A percentile compares a stretch with the other conserved stretches of the same genome.
Conservation (phyloP, 1,284 basidiomycete species). For the Ganoderma multipileum region DNA sequence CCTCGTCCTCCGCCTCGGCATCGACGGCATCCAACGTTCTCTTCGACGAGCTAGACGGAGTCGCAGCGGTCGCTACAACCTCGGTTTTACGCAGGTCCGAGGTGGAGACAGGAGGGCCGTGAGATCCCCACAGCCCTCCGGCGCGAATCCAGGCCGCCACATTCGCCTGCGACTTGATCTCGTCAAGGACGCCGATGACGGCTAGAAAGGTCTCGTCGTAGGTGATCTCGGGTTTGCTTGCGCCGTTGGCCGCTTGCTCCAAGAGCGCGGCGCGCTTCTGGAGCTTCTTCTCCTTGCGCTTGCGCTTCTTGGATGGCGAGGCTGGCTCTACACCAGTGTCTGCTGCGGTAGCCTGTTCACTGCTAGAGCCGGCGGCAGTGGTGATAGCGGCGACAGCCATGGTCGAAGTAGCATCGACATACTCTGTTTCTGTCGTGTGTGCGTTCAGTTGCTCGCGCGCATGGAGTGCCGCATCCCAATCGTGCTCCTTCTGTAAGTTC, state of each 20-base stretch:
- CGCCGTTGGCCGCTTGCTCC: conserved; percentile 10
- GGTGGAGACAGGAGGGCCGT: conserved; percentile 7
- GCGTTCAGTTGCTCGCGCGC: conserved; percentile 24
- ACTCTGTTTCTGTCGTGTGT: conserved; percentile 5
- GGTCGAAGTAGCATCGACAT: background rate
- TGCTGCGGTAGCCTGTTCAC: background rate
- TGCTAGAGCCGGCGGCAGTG: background rate
- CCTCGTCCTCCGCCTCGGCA: background rate
- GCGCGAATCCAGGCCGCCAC: conserved; percentile 71
- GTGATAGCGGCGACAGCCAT: background rate
- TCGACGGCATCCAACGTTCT: background rate
- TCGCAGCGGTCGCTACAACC: background rate
- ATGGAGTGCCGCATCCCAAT: conserved; percentile 29
- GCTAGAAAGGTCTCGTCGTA: conserved; percentile 72
- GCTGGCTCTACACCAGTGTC: background rate
- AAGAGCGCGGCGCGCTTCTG: conserved; percentile 27
- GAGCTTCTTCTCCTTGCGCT: conserved; percentile 35
- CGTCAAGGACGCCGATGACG: conserved; percentile 75
- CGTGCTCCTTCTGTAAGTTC: conserved; percentile 31
- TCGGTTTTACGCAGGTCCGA: background rate
- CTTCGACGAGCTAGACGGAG: background rate
- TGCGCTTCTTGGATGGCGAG: conserved; percentile 32
- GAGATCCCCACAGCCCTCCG: conserved; percentile 57
- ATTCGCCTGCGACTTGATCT: conserved; percentile 63
- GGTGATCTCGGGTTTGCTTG: conserved; percentile 28